phyloP scores from a whole-genome alignment of 1,284 basidiomycete species.

The Paramarasmius palmivorus region DNA sequence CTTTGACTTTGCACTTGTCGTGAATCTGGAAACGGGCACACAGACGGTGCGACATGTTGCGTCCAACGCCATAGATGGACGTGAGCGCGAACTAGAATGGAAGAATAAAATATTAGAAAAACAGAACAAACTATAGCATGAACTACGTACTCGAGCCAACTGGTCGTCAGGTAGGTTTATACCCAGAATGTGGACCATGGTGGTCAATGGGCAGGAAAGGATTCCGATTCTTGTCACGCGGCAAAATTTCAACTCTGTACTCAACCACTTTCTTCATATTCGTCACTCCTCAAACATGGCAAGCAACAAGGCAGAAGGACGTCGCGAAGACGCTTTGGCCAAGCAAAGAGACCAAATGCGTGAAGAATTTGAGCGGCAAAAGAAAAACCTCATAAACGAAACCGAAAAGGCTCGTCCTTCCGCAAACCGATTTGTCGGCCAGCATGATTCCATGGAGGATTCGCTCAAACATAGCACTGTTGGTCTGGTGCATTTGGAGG shows the following conservation, averaged over 20 bases:
- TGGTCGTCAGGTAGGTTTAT: slow-evolving; percentile 71
- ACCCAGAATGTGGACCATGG: slow-evolving; percentile 80
- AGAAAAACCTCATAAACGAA: slow-evolving; percentile 78
- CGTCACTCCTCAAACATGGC: slow-evolving; percentile 50
- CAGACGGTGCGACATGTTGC: slow-evolving; percentile 70
- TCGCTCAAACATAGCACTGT: slow-evolving; percentile 91
- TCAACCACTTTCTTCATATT: not conserved
- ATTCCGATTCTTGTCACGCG: not conserved
- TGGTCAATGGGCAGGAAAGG: not conserved
- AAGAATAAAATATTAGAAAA: slow-evolving; percentile 6
- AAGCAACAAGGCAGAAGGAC: slow-evolving; percentile 68
- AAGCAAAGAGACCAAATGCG: slow-evolving; percentile 83
- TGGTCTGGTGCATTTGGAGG: slow-evolving; percentile 90
- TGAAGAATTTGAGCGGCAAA: slow-evolving; percentile 89
- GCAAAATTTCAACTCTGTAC: not conserved
- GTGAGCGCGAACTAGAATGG: slow-evolving; percentile 75
- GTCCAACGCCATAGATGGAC: slow-evolving; percentile 82
- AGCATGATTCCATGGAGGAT: slow-evolving; percentile 95
- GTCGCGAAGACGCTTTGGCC: slow-evolving; percentile 75
- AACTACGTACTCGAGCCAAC: slow-evolving; percentile 57
- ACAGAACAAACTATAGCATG: not conserved
- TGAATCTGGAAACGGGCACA: slow-evolving; percentile 90
- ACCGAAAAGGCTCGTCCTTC: slow-evolving; percentile 85
- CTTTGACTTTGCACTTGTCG: slow-evolving; percentile 73
- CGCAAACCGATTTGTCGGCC: slow-evolving; percentile 87